Base-by-base conservation (phyloP, 441 rosid species). In the Viola pubescens region DNA sequence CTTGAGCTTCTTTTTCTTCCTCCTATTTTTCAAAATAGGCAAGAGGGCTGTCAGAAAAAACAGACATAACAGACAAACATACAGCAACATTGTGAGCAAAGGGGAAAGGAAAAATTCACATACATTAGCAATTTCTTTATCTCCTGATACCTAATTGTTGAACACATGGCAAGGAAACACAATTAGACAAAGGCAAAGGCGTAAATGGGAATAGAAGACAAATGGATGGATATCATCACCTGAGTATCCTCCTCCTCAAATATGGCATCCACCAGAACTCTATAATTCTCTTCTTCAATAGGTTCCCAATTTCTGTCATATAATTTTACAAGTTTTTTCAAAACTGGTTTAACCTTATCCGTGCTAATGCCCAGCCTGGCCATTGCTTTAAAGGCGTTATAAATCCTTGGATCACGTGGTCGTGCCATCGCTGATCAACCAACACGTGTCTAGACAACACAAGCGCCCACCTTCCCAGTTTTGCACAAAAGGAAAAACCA, bases 191-290 rank as follows among this genome's bases (percentile, higher is more conserved):
- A 26, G 34, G 34, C 34, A 51, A 65, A 34, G 8, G 47, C 9
- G 51, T 52, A 52, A 26, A 49, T 43, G 69, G 56, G 39, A 46
- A 56, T 10, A 52, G 37, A 59, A n/a, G 38, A 49, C n/a, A 40
- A 7, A 54, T 9, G 41, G 57, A 52, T 34, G 19, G 8, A 14
- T 40, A 58, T 64, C 50, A 46, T 64, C n/a, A 87, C 98, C 91
- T 80, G 66, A 47, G 67, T 46, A 12, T 89, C 97, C 54, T 92
- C 90, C n/a, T 62, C 74, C 0, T 91, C 97, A 48, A 89, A 87
- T 60, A 92, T 87, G 45, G 97, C 95, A 76, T 89, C 98, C 16
- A 79, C 88, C 54, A 92, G 88, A 69, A 59, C 96, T 70, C 97
- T 81, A 54, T 84, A 92, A 61, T 86, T 86, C 59, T 89, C 98